Percentiles rank a stretch among this genome's conserved stretches.
Evolutionary conservation across 1,139 yeast species (phyloP).

Genomic region (Zhuliangozyma blackwelliae): DNA sequence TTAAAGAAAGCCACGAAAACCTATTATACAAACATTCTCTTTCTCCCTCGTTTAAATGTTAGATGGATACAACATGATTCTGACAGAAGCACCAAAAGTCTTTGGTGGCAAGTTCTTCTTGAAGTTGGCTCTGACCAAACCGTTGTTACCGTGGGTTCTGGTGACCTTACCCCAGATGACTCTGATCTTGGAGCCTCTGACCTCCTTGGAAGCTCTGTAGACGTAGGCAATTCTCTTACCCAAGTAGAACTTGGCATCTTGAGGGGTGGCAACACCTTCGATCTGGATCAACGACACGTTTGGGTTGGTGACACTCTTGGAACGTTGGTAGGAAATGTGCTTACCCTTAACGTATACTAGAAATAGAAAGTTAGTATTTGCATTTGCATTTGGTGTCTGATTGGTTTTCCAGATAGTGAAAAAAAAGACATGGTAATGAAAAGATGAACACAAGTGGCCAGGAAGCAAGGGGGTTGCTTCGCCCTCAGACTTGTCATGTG

Average conservation of each 20-base stretch:
- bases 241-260: constrained; percentile 97
- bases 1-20: neutral
- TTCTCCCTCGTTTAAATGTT: constrained; percentile 66
- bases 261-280: constrained; percentile 88
- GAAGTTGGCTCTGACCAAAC: constrained; percentile 98
- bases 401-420: neutral
- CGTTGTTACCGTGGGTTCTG: constrained; percentile 99
- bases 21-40: neutral
- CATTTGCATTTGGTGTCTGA: neutral
- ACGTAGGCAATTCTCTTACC: constrained; percentile 99
- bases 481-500: too few relatives aligned
- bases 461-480: too few relatives aligned
- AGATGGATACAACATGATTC: constrained; percentile 99
- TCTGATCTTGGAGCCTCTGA: constrained; percentile 98
- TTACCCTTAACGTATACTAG: constrained; percentile 99
- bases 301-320: constrained; percentile 98
- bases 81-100: constrained; percentile 99
- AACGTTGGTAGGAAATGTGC: constrained; percentile 99
- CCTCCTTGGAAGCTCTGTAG: constrained; percentile 97
- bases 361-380: constrained; percentile 37
- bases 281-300: constrained; percentile 94
- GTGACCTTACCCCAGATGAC: constrained; percentile 99
- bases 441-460: neutral
- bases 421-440: constrained; percentile 1
- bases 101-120: constrained; percentile 98